Conservation (phyloP, 1,284 basidiomycete genomes). For the Athelia sp. region DNA sequence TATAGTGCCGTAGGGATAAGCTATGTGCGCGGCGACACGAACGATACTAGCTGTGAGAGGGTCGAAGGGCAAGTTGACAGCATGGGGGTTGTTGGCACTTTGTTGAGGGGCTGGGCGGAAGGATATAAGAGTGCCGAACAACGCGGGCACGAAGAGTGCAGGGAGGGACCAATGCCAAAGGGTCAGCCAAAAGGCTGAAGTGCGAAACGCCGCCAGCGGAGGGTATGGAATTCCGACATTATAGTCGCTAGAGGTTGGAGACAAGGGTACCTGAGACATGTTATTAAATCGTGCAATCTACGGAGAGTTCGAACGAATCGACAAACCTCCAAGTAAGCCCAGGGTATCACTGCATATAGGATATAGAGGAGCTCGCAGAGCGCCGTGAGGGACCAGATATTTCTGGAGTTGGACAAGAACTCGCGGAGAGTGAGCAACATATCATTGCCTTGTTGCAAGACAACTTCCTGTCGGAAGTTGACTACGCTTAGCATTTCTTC, state of each 20-base stretch:
- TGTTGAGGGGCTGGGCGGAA: conserved; percentile 39
- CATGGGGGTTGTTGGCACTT: background rate
- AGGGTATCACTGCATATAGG: conserved; percentile 40
- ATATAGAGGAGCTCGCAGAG: conserved; percentile 43
- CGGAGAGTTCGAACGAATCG: background rate
- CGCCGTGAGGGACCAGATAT: conserved; percentile 45
- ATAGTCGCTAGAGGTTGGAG: conserved; percentile 12
- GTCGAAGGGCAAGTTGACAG: conserved; percentile 34
- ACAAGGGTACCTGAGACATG: conserved; percentile 14
- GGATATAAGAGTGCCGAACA: conserved; percentile 53
- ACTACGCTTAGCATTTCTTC: conserved; percentile 27
- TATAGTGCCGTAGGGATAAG: conserved; percentile 39
- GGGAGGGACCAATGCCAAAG: conserved; percentile 56
- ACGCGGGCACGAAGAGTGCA: conserved; percentile 45
- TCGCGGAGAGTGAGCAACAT: conserved; percentile 38
- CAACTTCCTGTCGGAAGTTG: conserved; percentile 26
- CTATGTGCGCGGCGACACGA: conserved; percentile 50
- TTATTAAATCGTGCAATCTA: background rate
- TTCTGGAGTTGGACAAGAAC: conserved; percentile 52
- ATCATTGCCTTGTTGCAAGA: conserved; percentile 28
- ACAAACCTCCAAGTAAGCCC: conserved; percentile 29
- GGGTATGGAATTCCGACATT: conserved; percentile 37
- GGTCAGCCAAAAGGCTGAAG: conserved; percentile 42
- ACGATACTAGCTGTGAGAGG: conserved; percentile 55
- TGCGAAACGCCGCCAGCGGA: conserved; percentile 35